These are phyloP conservation scores for Geoglossum cookeanum DNA, from an alignment of 2,329 filamentous ascomycete species.

Conservation along the genomic window DNA sequence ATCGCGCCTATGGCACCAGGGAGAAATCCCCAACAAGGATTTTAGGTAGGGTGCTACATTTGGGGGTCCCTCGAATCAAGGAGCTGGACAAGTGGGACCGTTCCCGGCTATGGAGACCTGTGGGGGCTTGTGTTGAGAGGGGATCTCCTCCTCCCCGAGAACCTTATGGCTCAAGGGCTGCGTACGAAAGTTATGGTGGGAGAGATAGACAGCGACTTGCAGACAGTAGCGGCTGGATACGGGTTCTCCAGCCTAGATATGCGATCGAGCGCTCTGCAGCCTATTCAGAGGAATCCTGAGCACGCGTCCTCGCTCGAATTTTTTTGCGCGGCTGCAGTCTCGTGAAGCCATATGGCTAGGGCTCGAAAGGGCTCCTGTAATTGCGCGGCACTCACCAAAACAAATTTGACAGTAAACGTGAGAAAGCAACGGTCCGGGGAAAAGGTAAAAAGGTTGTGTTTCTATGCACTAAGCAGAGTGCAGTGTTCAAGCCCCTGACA, in stretches of 20 bases:
- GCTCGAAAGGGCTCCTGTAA: too few relatives aligned
- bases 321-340: constrained; percentile 45
- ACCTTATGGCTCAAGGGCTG: constrained; percentile 10
- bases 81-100: constrained; percentile 45
- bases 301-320: constrained; percentile 30
- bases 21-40: constrained; percentile 38
- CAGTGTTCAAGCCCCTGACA: too few relatives aligned
- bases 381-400: constrained; percentile 17
- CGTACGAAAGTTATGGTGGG: constrained; percentile 51
- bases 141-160: too few relatives aligned
- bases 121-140: constrained; percentile 51
- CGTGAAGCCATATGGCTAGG: constrained; percentile 66
- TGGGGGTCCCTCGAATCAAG: constrained; percentile 40
- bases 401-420: too few relatives aligned
- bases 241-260: constrained; percentile 22
- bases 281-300: not conserved
- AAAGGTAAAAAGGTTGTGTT: too few relatives aligned
- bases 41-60: constrained; percentile 45
- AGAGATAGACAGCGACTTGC: constrained; percentile 48
- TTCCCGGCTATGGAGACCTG: constrained; percentile 39
- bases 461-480: too few relatives aligned
- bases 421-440: too few relatives aligned
- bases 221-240: constrained; percentile 46
- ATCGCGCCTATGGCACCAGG: constrained; percentile 59
- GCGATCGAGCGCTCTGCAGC: not conserved